phyloP scores from a whole-genome alignment of 768 basidiomycete genomes.

The Suillus luteus region DNA sequence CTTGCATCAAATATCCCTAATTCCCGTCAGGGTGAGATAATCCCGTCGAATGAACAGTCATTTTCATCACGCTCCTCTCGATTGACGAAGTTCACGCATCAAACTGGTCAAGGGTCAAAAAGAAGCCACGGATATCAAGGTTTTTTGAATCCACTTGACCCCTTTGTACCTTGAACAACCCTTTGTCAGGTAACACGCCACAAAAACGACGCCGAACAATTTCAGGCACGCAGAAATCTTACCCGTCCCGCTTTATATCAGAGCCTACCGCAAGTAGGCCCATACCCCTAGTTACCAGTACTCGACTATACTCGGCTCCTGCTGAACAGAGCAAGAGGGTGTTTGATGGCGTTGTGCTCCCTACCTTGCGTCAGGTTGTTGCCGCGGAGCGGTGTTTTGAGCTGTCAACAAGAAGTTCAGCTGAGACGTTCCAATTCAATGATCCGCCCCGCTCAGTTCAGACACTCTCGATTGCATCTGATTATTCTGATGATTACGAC shows the following conservation, averaged over 20 bases:
- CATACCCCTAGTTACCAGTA: conserved; percentile 22
- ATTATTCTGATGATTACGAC: conserved; percentile 30
- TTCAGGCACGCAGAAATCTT: conserved; percentile 15
- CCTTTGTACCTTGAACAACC: neutral
- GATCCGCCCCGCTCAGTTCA: conserved; percentile 4
- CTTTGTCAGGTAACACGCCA: conserved; percentile 19
- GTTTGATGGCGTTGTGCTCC: conserved; percentile 36
- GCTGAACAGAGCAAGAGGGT: conserved; percentile 16
- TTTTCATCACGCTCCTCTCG: neutral
- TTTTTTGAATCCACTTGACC: conserved; percentile 14
- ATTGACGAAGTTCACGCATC: neutral
- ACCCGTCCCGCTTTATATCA: conserved; percentile 25
- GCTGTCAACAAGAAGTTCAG: neutral
- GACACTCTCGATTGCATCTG: conserved; percentile 14
- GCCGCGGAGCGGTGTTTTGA: conserved; percentile 15
- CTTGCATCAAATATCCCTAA: neutral
- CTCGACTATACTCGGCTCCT: conserved; percentile 28
- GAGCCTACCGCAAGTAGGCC: conserved; percentile 30
- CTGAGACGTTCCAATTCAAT: neutral
- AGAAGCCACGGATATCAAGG: neutral
- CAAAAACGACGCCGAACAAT: conserved; percentile 26
- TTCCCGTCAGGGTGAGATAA: neutral
- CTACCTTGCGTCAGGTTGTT: conserved; percentile 23
- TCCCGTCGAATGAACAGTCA: neutral
- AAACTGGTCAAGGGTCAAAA: neutral